Evolutionary conservation across 176 grass and related monocot genomes (phyloP).

Genomic region (Alloteropsis semialata): DNA sequence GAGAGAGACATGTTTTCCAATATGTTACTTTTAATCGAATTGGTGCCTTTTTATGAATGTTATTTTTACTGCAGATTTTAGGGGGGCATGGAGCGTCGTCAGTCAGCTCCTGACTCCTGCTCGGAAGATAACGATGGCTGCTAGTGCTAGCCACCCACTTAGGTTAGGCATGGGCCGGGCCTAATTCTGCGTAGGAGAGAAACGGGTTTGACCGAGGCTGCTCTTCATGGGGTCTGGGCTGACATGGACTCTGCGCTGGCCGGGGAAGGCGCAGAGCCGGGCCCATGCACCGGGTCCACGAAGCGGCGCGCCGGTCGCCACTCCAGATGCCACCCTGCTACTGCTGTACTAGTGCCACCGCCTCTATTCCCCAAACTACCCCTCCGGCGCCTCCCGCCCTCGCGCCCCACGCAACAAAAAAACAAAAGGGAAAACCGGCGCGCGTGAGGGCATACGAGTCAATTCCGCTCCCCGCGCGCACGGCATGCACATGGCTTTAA

Average conservation of each 20-base stretch:
- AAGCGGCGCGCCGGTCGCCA: neutral
- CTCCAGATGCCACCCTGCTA: neutral
- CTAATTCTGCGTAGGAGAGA: neutral
- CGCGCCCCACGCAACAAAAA: neutral
- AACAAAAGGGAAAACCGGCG: neutral
- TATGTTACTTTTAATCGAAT: no score
- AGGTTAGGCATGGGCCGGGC: neutral
- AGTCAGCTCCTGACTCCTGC: no score
- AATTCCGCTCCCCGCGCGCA: neutral
- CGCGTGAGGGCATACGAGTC: neutral
- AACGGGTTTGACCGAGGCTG: neutral
- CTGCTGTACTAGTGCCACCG: neutral
- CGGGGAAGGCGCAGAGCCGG: neutral
- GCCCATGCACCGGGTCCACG: constrained; percentile 10
- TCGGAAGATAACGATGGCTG: neutral
- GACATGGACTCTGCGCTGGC: constrained; percentile 2
- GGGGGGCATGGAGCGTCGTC: no score
- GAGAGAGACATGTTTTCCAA: no score
- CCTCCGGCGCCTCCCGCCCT: neutral
- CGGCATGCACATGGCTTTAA: constrained; percentile 1
- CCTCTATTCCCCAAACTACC: neutral
- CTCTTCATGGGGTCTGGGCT: neutral
- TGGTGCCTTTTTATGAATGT: no score
- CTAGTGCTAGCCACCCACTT: no score
- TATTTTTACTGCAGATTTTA: no score